Evolutionary conservation across 1,284 basidiomycete species (phyloP).

Genomic region (Phlebopus sp.): DNA sequence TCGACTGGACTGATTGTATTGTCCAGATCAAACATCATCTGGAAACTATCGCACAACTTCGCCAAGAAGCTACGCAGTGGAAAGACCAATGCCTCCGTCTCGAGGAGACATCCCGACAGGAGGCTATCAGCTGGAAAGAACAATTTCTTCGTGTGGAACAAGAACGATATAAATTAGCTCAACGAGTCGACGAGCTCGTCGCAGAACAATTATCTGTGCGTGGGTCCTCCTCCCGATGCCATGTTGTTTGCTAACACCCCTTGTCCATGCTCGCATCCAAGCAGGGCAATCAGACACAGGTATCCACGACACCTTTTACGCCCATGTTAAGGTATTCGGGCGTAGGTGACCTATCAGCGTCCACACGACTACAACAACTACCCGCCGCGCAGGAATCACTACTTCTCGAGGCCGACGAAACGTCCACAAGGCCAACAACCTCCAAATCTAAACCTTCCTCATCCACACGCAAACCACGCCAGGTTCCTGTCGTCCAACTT

Average conservation of each 20-base stretch:
- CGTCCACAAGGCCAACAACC: conserved; percentile 11
- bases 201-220: conserved; percentile 44
- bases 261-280: conserved; percentile 8
- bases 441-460: conserved; percentile 14
- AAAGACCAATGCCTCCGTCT: conserved; percentile 61
- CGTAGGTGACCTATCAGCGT: conserved; percentile 15
- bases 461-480: conserved; percentile 9
- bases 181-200: conserved; percentile 55
- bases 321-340: conserved; percentile 21
- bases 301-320: conserved; percentile 19
- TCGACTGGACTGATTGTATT: conserved; percentile 1
- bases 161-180: conserved; percentile 53
- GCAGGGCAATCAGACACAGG: conserved; percentile 26
- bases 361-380: conserved; percentile 17
- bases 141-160: conserved; percentile 66
- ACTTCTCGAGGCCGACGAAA: conserved; percentile 15
- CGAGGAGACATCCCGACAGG: conserved; percentile 45
- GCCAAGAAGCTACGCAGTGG: conserved; percentile 64
- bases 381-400: conserved; percentile 13
- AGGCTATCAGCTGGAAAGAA: conserved; percentile 63
- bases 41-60: conserved; percentile 57
- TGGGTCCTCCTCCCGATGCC: conserved; percentile 10
- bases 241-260: conserved; percentile 13
- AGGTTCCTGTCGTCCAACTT: conserved; percentile 19
- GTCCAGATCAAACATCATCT: conserved; percentile 53